These are phyloP conservation scores for Calvatia gigantea DNA, from an alignment of 768 basidiomycete species.

Conservation along the genomic window DNA sequence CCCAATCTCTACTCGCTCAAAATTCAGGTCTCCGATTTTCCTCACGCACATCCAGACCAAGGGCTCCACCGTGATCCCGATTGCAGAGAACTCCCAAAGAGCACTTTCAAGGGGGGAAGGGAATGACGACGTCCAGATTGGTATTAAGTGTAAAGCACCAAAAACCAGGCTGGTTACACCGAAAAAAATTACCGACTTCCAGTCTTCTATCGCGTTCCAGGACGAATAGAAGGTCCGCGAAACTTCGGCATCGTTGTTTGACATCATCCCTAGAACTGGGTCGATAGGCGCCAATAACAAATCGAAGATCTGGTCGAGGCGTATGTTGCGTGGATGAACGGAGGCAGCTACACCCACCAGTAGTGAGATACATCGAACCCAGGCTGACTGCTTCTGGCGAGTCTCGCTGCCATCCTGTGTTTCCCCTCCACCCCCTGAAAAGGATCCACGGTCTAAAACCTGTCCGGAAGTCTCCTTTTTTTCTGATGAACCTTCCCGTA, in stretches of 20 bases:
- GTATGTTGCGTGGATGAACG: no score
- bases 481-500: neutral
- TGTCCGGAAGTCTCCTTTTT: no score
- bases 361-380: no score
- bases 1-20: neutral
- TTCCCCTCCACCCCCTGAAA: no score
- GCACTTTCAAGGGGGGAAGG: neutral
- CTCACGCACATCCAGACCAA: neutral
- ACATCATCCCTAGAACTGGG: no score
- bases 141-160: neutral
- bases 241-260: neutral
- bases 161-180: neutral
- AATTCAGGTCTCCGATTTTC: neutral
- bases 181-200: neutral
- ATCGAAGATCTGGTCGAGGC: no score
- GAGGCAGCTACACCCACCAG: no score
- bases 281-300: no score
- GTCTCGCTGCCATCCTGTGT: no score
- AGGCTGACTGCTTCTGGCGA: no score
- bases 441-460: no score
- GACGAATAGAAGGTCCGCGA: neutral
- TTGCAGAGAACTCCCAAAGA: neutral
- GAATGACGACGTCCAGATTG: neutral
- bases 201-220: neutral
- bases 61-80: neutral